Evolutionary conservation across 768 basidiomycete species (phyloP).

Genomic region (Boletus sp.): DNA sequence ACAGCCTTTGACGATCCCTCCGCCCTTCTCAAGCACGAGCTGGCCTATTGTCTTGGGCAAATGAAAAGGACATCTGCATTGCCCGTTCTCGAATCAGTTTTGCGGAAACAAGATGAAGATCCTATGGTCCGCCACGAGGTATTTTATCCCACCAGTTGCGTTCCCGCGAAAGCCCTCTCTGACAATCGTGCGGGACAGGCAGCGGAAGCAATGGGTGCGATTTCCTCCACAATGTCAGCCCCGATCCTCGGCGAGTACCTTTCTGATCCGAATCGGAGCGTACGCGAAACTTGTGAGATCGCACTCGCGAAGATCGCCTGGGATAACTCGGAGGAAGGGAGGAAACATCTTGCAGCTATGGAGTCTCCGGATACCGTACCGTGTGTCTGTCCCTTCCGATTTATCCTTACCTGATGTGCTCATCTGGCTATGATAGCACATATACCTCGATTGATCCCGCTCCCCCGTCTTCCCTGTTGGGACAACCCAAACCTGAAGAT

Average conservation of each 20-base stretch:
- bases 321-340: slow-evolving; percentile 78
- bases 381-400: slow-evolving; percentile 27
- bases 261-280: slow-evolving; percentile 64
- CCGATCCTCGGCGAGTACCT: slow-evolving; percentile 70
- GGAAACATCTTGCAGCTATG: slow-evolving; percentile 37
- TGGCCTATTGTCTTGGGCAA: slow-evolving; percentile 96
- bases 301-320: slow-evolving; percentile 93
- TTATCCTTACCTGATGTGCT: background rate
- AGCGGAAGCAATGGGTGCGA: slow-evolving; percentile 98
- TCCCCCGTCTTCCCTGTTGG: slow-evolving; percentile 66
- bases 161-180: background rate
- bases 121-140: slow-evolving; percentile 99
- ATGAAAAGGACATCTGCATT: slow-evolving; percentile 72
- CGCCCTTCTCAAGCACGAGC: slow-evolving; percentile 91
- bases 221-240: slow-evolving; percentile 65
- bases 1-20: slow-evolving; percentile 84
- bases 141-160: slow-evolving; percentile 14
- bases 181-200: slow-evolving; percentile 50
- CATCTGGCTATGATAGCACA: slow-evolving; percentile 36
- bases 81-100: slow-evolving; percentile 71
- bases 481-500: slow-evolving; percentile 50
- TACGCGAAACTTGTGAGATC: slow-evolving; percentile 96
- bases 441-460: slow-evolving; percentile 91
- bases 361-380: slow-evolving; percentile 33
- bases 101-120: slow-evolving; percentile 68